Evolutionary conservation across 2,329 filamentous ascomycete species (phyloP).

Genomic region (Fusarium secorum): DNA sequence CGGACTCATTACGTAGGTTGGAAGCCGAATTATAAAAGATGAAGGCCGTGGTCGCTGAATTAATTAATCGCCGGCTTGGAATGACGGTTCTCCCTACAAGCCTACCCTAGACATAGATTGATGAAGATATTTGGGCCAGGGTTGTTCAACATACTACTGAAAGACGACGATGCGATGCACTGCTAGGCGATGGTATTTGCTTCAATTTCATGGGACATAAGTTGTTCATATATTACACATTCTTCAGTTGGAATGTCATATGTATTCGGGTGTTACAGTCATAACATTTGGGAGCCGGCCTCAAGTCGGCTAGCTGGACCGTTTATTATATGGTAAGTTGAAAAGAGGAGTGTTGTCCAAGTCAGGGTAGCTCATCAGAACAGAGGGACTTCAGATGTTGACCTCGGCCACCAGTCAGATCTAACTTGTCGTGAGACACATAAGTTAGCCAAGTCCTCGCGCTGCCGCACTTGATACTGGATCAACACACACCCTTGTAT

Average conservation of each 20-base stretch:
- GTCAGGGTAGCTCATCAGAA: neutral
- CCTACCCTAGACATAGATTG: neutral
- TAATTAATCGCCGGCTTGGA: constrained; percentile 6
- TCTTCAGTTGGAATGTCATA: neutral
- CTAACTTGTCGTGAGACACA: neutral
- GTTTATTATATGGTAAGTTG: neutral
- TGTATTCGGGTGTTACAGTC: no score
- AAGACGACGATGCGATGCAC: neutral
- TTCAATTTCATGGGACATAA: neutral
- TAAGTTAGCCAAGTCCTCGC: neutral
- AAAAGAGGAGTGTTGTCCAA: neutral
- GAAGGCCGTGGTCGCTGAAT: constrained; percentile 1
- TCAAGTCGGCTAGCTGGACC: neutral
- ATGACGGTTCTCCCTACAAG: neutral
- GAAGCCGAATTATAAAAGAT: neutral
- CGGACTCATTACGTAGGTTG: neutral
- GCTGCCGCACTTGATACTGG: neutral
- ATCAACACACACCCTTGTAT: constrained; percentile 22
- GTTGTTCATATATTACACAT: neutral
- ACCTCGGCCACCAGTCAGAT: neutral
- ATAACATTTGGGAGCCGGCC: neutral
- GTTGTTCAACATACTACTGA: neutral
- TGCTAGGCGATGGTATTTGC: neutral
- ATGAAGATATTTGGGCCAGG: neutral
- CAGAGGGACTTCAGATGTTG: neutral